Evolutionary conservation across 306 rosid genomes (phyloP), one percentile per base, ranked within the genome.

Genomic region (Echinosophora koreensis): DNA sequence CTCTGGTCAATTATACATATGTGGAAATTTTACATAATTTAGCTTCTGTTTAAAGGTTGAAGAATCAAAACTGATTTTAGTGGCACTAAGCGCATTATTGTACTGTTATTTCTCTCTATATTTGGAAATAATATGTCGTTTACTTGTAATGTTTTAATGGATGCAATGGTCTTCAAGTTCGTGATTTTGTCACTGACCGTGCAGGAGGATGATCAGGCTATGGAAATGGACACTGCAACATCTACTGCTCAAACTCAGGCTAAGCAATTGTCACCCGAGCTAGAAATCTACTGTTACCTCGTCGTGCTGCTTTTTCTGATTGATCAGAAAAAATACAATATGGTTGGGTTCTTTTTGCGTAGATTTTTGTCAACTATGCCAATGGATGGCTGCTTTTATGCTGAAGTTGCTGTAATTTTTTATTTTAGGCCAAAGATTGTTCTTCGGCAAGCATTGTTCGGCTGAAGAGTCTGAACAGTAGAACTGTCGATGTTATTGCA

Each of bases 401-500:
- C 73, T 76, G 8, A 70, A 58, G 73, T 13, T 55, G 44, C 14
- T 49, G 60, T 18, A 44, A 0, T 66, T 77, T 50, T 78, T 68
- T 64, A 12, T 50, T 84, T 61, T 73, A 95, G 99, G 97, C 97
- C 30, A 95, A 95, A 81, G 87, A 91, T 70, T 92, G 97, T 82
- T 94, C 97, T 64, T 88, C 97, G 0, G 90, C 91, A 11, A 90
- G 99, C 88, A 89, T 95, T 85, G 88, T 84, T 42, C 91, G 93
- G 79, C 76, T 95, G 44, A 95, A 90, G 87, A 95, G 87, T 71
- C 71, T 90, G 44, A 95, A 95, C 77, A 84, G 97, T 80, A 90
- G 99, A 89, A 95, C 99, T 30, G 87, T 95, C 5, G 97, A 95
- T 84, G 97, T 95, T 69, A 81, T 95, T 57, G 96, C 99, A 30